Percentiles rank a stretch among this genome's conserved stretches.
Evolutionary conservation across 352 stramenopile genomes (phyloP).

Genomic region (Pythium insidiosum): DNA sequence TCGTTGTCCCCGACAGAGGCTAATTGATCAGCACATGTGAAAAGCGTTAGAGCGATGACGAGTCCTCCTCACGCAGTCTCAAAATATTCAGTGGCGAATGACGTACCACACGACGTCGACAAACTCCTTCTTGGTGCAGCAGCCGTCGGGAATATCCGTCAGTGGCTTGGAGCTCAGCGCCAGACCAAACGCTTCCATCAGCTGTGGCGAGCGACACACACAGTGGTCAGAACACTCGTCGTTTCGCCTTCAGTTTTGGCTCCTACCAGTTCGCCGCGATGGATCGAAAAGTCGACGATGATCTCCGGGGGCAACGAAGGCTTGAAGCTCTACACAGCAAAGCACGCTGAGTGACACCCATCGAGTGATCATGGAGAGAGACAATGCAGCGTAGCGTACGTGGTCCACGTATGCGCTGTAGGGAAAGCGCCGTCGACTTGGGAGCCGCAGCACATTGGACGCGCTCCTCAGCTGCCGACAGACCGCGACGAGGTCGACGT

Average conservation of each 20-base stretch:
- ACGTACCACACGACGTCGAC: slow-evolving; percentile 71
- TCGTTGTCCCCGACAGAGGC: slow-evolving; percentile 60
- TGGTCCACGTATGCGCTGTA: slow-evolving; percentile 78
- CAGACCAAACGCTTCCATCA: slow-evolving; percentile 69
- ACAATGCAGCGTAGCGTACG: slow-evolving; percentile 19
- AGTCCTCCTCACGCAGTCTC: no score
- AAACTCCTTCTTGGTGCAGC: slow-evolving; percentile 73
- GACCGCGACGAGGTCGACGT: slow-evolving; percentile 36
- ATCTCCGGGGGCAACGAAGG: slow-evolving; percentile 57
- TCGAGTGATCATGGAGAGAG: background rate
- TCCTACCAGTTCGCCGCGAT: slow-evolving; percentile 65
- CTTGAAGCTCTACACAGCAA: slow-evolving; percentile 46
- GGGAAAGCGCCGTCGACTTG: slow-evolving; percentile 68
- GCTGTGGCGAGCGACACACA: slow-evolving; percentile 16
- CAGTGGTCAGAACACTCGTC: no score
- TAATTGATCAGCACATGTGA: no score
- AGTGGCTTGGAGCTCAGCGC: slow-evolving; percentile 43
- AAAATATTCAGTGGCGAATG: no score
- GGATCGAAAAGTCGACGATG: slow-evolving; percentile 79
- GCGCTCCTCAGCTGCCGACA: slow-evolving; percentile 64
- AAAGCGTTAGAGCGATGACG: no score
- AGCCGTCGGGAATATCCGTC: slow-evolving; percentile 47
- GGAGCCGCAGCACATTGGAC: slow-evolving; percentile 61
- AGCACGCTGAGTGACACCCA: background rate
- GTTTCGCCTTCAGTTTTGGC: no score